A percentile compares a stretch with the other conserved stretches of the same genome.
Evolutionary conservation across 2,329 filamentous ascomycete genomes (phyloP).

Genomic region (Xylaria multiplex): DNA sequence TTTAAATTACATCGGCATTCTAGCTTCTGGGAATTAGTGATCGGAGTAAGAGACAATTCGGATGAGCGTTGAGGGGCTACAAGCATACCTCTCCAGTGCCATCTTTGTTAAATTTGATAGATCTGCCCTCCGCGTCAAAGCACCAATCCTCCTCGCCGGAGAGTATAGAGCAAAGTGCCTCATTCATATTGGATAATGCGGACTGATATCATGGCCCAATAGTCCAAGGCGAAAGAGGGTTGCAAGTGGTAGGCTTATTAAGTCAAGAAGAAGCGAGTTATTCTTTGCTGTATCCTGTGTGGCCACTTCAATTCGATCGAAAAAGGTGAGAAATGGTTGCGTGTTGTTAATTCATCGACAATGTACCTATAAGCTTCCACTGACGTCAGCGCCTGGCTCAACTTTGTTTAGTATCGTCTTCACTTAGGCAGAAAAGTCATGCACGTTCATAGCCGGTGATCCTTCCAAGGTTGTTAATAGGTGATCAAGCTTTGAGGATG

Average conservation of each 20-base stretch:
- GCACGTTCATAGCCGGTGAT: too few relatives aligned
- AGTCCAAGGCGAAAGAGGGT: background rate
- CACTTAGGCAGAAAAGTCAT: too few relatives aligned
- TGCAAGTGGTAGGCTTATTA: background rate
- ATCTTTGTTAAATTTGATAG: slow-evolving; percentile 42
- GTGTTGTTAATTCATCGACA: too few relatives aligned
- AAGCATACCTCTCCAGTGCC: slow-evolving; percentile 42
- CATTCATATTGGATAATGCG: slow-evolving; percentile 37
- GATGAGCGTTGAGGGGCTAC: background rate
- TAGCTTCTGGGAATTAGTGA: slow-evolving; percentile 33
- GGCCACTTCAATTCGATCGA: too few relatives aligned
- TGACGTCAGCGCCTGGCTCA: too few relatives aligned
- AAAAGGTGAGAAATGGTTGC: too few relatives aligned
- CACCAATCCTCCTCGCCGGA: slow-evolving; percentile 39
- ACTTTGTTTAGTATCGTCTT: too few relatives aligned
- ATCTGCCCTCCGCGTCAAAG: slow-evolving; percentile 39
- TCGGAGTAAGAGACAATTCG: background rate
- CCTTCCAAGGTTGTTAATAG: too few relatives aligned
- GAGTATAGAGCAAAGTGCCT: slow-evolving; percentile 44
- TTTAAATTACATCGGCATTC: slow-evolving; percentile 41
- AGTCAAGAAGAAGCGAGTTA: too few relatives aligned
- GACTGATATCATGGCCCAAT: background rate
- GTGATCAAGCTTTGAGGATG: too few relatives aligned
- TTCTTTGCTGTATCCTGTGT: too few relatives aligned
- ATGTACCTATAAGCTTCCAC: too few relatives aligned